Evolutionary conservation across 805 yeast species (phyloP).

Genomic region (Saccharomycopsis sp.): DNA sequence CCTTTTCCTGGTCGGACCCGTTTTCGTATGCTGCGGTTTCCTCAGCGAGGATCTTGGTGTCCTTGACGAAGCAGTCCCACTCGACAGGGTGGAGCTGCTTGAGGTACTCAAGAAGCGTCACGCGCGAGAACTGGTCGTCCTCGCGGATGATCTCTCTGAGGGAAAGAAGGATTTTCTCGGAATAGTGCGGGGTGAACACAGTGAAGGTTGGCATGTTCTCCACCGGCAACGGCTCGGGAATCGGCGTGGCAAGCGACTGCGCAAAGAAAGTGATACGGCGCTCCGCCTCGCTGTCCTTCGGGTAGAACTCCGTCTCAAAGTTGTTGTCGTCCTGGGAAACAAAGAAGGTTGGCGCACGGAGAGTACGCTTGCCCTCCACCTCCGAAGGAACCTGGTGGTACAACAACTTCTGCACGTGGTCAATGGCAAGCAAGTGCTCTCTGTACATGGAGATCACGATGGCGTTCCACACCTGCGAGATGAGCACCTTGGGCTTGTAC

Average conservation of each 20-base stretch:
- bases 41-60: constrained; percentile 58
- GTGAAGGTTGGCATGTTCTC: constrained; percentile 99
- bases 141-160: constrained; percentile 93
- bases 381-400: constrained; percentile 99
- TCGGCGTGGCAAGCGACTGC: constrained; percentile 96
- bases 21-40: constrained; percentile 36
- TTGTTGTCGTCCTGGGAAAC: constrained; percentile 93
- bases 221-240: constrained; percentile 97
- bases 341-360: constrained; percentile 98
- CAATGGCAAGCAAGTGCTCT: constrained; percentile 96
- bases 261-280: constrained; percentile 99
- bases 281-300: constrained; percentile 95
- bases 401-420: constrained; percentile 93
- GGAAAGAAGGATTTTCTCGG: constrained; percentile 90
- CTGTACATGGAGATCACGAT: constrained; percentile 99
- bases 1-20: constrained; percentile 24
- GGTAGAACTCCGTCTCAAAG: constrained; percentile 95
- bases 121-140: constrained; percentile 84
- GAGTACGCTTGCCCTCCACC: constrained; percentile 95
- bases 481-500: constrained; percentile 96
- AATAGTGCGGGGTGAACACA: constrained; percentile 91
- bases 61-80: constrained; percentile 76
- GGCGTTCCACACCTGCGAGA: constrained; percentile 99
- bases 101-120: constrained; percentile 71
- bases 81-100: constrained; percentile 66